Percentiles rank a stretch among this genome's conserved stretches.
Conservation (phyloP, 495 filamentous ascomycete species). For the Haplographium delicatum region DNA sequence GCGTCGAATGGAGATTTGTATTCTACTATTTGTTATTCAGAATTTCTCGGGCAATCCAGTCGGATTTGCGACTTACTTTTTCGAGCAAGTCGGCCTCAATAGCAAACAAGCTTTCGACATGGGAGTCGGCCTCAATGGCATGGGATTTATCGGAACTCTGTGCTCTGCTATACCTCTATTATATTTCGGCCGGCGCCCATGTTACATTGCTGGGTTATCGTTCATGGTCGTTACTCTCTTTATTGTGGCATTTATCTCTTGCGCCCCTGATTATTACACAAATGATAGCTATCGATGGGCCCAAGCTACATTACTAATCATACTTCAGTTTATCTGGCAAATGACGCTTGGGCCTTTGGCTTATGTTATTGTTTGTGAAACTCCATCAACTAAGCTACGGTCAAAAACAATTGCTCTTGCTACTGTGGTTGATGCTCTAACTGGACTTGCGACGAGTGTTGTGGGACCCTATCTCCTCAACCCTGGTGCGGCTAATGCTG, state of each 20-base stretch:
- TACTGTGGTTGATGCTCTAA: slow-evolving; percentile 44
- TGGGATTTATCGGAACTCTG: slow-evolving; percentile 25
- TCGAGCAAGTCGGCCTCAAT: slow-evolving; percentile 58
- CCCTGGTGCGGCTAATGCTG: slow-evolving; percentile 43
- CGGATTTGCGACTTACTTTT: slow-evolving; percentile 63
- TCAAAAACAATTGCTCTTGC: slow-evolving; percentile 49
- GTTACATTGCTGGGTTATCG: slow-evolving; percentile 46
- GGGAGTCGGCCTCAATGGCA: slow-evolving; percentile 50
- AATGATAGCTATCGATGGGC: slow-evolving; percentile 32
- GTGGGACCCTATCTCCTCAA: slow-evolving; percentile 46
- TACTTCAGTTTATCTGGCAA: slow-evolving; percentile 47
- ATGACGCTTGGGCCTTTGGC: slow-evolving; percentile 51
- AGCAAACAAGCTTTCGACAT: slow-evolving; percentile 42
- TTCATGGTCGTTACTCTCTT: slow-evolving; percentile 31
- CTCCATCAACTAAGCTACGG: slow-evolving; percentile 46
- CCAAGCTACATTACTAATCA: slow-evolving; percentile 46
- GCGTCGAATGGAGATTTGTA: slow-evolving; percentile 52
- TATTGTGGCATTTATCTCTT: slow-evolving; percentile 22
- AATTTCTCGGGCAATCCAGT: slow-evolving; percentile 61
- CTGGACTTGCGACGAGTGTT: slow-evolving; percentile 36
- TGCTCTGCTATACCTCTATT: slow-evolving; percentile 10
- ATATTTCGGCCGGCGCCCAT: slow-evolving; percentile 44
- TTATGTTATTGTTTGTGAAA: slow-evolving; percentile 54
- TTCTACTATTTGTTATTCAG: slow-evolving; percentile 63
- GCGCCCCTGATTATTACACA: neutral